phyloP scores from a whole-genome alignment of 495 filamentous ascomycete genomes.

The Aspergillus indologenus region DNA sequence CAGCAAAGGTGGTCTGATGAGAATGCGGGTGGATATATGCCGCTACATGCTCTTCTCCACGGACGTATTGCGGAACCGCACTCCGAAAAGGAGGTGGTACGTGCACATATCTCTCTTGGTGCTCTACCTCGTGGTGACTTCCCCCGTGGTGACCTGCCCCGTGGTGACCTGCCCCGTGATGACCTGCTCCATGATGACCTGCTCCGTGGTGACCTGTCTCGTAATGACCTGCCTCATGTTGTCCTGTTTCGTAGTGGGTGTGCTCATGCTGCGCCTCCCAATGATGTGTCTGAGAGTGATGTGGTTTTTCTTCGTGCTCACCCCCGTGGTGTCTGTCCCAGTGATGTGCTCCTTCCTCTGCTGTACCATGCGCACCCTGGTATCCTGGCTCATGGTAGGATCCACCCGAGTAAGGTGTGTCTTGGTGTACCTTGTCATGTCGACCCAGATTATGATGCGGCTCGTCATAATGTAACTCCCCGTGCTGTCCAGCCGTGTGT shows the following conservation, averaged over 20 bases:
- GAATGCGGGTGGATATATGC: conserved; percentile 29
- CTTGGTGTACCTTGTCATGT: not conserved
- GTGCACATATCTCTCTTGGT: conserved; percentile 1
- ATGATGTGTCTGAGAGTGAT: not conserved
- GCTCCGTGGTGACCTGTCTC: conserved; percentile 5
- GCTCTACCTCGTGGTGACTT: conserved; percentile 2
- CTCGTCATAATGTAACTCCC: not conserved
- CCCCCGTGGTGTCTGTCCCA: not conserved
- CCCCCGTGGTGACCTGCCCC: not conserved
- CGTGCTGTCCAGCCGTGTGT: not conserved
- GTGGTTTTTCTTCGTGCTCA: not conserved
- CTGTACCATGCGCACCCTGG: not conserved
- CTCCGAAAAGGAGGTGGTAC: conserved; percentile 28
- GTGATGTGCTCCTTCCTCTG: not conserved
- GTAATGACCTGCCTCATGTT: not conserved
- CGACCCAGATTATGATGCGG: not conserved
- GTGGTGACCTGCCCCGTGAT: conserved; percentile 1
- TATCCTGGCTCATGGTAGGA: not conserved
- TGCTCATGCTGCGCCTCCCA: not conserved
- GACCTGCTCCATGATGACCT: not conserved
- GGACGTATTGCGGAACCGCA: conserved; percentile 45
- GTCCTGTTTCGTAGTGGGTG: not conserved
- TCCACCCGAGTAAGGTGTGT: not conserved
- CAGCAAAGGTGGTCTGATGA: conserved; percentile 9
- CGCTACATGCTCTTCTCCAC: conserved; percentile 42